These are phyloP conservation scores for Schoenoplectus triqueter DNA, from an alignment of 202 grass and related monocot genomes.

Conservation along the genomic window DNA sequence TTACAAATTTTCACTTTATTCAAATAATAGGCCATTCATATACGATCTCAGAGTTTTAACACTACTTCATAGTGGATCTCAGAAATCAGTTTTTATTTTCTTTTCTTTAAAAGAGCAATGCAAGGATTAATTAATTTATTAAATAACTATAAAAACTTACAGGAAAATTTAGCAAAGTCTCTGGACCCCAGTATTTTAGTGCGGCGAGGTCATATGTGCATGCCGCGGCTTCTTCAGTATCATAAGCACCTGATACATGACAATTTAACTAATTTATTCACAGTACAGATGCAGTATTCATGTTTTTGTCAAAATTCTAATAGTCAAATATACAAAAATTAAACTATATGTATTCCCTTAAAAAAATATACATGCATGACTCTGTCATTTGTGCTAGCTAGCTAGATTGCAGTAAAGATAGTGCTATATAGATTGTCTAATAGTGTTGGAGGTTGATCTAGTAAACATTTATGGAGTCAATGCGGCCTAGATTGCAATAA, in stretches of 20 bases:
- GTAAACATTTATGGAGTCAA: conserved; percentile 24
- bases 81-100: neutral
- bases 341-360: neutral
- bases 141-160: conserved; percentile 45
- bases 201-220: conserved; percentile 80
- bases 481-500: conserved; percentile 6
- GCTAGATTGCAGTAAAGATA: conserved; percentile 18
- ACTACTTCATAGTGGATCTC: conserved; percentile 21
- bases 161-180: conserved; percentile 72
- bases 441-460: conserved; percentile 5
- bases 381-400: neutral
- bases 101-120: neutral
- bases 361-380: neutral
- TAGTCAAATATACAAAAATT: conserved; percentile 24
- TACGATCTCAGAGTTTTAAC: neutral
- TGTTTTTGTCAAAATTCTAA: conserved; percentile 21
- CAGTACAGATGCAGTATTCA: conserved; percentile 1
- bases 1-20: neutral
- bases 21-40: neutral
- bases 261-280: neutral
- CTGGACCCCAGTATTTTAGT: conserved; percentile 85
- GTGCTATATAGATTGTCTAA: neutral
- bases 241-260: conserved; percentile 74
- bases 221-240: conserved; percentile 78
- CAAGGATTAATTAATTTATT: neutral